Percentiles rank a stretch among this genome's conserved stretches.
Conservation (phyloP, 257 asterid genomes). For the Capsicum rhomboideum region DNA sequence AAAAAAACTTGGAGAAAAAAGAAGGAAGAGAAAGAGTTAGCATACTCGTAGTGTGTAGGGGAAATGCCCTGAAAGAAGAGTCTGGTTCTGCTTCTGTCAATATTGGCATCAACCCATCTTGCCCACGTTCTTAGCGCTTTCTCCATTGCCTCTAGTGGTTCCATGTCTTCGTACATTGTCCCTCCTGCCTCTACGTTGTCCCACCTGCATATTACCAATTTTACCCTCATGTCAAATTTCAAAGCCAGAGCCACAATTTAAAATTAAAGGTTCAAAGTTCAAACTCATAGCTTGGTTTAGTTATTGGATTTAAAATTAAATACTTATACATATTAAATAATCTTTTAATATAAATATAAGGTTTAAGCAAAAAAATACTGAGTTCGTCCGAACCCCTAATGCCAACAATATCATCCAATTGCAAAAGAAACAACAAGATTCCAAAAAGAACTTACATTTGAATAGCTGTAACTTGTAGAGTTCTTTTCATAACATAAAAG, state of each 20-base stretch:
- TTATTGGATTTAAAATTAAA: background rate
- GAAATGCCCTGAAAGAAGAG: conserved; percentile 87
- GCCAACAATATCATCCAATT: no score
- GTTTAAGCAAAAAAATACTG: background rate
- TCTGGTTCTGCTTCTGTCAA: conserved; percentile 48
- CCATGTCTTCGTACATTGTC: conserved; percentile 61
- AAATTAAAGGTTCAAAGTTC: background rate
- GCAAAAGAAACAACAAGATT: no score
- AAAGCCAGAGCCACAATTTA: background rate
- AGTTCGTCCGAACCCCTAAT: background rate
- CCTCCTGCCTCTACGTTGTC: conserved; percentile 83
- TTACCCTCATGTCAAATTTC: background rate
- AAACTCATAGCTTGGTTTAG: background rate
- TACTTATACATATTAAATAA: background rate
- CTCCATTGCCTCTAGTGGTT: conserved; percentile 58
- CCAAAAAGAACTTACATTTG: no score
- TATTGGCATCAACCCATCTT: conserved; percentile 63
- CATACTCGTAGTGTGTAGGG: conserved; percentile 89
- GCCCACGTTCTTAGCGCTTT: conserved; percentile 88
- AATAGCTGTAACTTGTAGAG: no score
- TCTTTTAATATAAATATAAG: background rate
- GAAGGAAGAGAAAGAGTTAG: background rate
- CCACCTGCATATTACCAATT: conserved; percentile 52
- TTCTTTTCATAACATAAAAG: no score
- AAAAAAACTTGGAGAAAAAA: no score